Conservation (phyloP, 176 grass and related monocot species). For the Neostapfia colusana region DNA sequence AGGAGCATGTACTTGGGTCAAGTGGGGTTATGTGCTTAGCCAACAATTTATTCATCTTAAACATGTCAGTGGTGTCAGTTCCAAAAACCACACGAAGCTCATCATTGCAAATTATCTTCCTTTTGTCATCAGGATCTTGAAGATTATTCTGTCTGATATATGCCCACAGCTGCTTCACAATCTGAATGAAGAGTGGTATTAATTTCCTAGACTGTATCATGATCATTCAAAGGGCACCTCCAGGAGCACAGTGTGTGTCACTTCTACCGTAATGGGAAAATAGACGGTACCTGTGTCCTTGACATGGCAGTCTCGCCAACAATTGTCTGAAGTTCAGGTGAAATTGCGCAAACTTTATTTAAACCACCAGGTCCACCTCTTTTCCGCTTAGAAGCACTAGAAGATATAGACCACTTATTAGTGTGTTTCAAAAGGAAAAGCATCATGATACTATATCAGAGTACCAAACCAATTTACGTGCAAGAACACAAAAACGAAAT, state of each 20-base stretch:
- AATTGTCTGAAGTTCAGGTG: conserved; percentile 92
- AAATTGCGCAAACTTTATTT: conserved; percentile 96
- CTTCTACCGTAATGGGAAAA: conserved; percentile 6
- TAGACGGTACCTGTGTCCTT: conserved; percentile 75
- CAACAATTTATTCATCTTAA: conserved; percentile 99
- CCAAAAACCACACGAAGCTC: conserved; percentile 86
- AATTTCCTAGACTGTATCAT: conserved; percentile 24
- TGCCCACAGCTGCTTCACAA: conserved; percentile 95
- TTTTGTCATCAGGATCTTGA: conserved; percentile 97
- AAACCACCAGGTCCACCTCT: conserved; percentile 91
- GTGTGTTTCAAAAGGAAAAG: not conserved
- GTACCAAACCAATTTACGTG: not conserved
- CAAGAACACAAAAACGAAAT: not conserved
- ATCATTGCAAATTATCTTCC: conserved; percentile 99
- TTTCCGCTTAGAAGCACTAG: conserved; percentile 65
- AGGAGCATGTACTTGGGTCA: conserved; percentile 56
- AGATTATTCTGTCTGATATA: conserved; percentile 98
- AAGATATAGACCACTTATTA: conserved; percentile 29
- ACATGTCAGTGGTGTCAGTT: conserved; percentile 97
- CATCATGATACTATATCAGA: not conserved
- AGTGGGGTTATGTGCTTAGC: conserved; percentile 94
- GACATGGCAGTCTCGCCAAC: conserved; percentile 93
- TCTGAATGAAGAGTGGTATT: conserved; percentile 58
- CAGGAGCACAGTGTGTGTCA: not conserved
- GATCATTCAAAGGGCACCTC: conserved; percentile 4